Base-by-base conservation (phyloP, 306 rosid species). In the Sophora flavescens region DNA sequence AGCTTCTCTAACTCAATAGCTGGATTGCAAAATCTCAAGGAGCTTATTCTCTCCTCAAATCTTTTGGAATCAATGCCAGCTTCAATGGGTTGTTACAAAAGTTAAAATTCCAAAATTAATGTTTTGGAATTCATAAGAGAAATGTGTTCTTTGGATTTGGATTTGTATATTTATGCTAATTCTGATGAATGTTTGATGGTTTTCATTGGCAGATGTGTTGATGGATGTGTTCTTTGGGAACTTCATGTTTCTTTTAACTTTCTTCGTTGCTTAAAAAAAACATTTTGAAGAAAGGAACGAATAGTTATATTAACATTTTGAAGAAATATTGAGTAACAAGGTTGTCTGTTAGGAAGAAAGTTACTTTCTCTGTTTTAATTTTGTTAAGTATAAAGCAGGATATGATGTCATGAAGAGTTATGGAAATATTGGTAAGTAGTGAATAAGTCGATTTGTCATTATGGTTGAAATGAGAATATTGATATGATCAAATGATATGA, bases 201-300 rank as follows among this genome's bases (percentile, higher is more conserved):
- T 82, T 79, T 64, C 67, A 68, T 63, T 57, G 82, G 74, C 90
- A 96, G 99, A 72, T n/a, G n/a, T 89, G 68, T 48, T 82, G 77
- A 50, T 80, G 75, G 87, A 91, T 79, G 87, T 84, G 28, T 51
- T 82, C 65, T 72, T 95, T 63, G 97, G 96, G 51, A 95, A 95
- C 89, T 65, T 87, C 10, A 53, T 88, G 72, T 90, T 89, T 81
- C 63, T 92, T n/a, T 79, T 82, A 53, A 84, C 90, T 64, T 84
- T 95, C 84, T 67, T 84, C 78, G 73, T 82, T 47, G 77, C 36
- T 41, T n/a, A n/a, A n/a, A n/a, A n/a, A 89, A 84, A 84, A 76
- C 80, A 53, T 79, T 87, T 85, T 22, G 53, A 57, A 68, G 11
- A 73, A 73, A 58, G 80, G 56, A 73, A 50, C 12, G 30, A 33